phyloP scores from a whole-genome alignment of 805 yeast species.

The Metschnikowia borealis region DNA sequence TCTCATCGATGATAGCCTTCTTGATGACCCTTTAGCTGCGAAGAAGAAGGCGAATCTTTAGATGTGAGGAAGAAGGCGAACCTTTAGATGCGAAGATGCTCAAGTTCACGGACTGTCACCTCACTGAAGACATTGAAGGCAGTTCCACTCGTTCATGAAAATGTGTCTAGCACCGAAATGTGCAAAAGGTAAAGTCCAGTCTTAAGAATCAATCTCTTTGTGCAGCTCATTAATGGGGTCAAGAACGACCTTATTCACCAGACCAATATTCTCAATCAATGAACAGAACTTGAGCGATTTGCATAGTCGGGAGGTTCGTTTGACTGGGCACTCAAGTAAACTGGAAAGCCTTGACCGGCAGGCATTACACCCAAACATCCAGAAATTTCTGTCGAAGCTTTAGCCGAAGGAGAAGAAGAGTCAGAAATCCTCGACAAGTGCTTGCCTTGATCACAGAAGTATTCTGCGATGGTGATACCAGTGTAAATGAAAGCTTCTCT shows the following conservation, averaged over 20 bases:
- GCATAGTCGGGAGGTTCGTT: conserved; percentile 52
- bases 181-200: no score
- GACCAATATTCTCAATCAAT: conserved; percentile 32
- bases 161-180: background rate
- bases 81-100: conserved; percentile 78
- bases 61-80: no score
- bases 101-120: conserved; percentile 75
- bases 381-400: conserved; percentile 98
- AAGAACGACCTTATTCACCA: conserved; percentile 44
- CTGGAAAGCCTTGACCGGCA: conserved; percentile 99
- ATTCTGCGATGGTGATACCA: conserved; percentile 97
- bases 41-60: no score
- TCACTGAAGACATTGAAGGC: conserved; percentile 58
- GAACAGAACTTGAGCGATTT: conserved; percentile 54
- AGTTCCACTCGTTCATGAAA: conserved; percentile 16
- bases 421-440: conserved; percentile 99
- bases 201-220: conserved; percentile 50
- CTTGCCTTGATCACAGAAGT: conserved; percentile 99
- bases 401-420: conserved; percentile 99
- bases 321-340: conserved; percentile 94
- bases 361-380: conserved; percentile 99
- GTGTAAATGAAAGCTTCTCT: conserved; percentile 99
- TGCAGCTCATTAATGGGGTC: conserved; percentile 57
- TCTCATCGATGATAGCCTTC: conserved; percentile 66
- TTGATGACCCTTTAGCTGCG: conserved; percentile 92